Conservation (phyloP, 192 early-diverging fungal species). For the Dissophora ornata region DNA sequence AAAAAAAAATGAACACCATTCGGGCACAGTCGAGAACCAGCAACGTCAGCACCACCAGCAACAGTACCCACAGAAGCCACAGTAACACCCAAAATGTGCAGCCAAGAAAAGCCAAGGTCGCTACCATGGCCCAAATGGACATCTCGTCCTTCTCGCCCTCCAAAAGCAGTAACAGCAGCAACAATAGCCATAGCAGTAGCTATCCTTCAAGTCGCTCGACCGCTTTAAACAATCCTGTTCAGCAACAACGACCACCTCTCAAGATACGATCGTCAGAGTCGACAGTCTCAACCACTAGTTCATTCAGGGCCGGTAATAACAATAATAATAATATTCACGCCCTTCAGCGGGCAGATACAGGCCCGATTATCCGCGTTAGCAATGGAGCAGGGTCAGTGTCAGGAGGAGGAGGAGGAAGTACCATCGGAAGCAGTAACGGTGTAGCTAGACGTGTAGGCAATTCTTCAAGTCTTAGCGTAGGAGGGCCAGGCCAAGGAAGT, state of each 20-base stretch:
- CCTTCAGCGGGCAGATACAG: background rate
- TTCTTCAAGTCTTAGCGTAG: background rate
- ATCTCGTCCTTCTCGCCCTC: constrained; percentile 19
- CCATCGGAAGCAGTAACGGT: too few species aligned
- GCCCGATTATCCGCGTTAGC: constrained; percentile 6
- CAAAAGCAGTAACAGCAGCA: background rate
- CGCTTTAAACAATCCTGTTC: background rate
- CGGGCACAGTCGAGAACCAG: constrained; percentile 19
- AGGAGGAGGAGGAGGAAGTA: background rate
- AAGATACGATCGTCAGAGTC: constrained; percentile 27
- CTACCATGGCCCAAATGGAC: constrained; percentile 32
- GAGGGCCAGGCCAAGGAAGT: too few species aligned
- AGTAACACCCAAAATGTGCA: background rate
- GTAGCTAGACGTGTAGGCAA: constrained; percentile 4
- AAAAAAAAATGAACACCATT: constrained; percentile 28
- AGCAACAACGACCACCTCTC: constrained; percentile 17
- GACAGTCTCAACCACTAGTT: constrained; percentile 5
- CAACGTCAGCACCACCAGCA: constrained; percentile 4
- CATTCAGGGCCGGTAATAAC: background rate
- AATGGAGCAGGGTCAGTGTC: background rate
- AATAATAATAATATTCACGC: too few species aligned
- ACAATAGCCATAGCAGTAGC: too few species aligned
- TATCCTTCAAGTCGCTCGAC: too few species aligned
- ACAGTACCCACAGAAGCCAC: background rate
- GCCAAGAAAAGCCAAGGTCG: constrained; percentile 36